Evolutionary conservation across 2,329 filamentous ascomycete species (phyloP), one percentile per base, ranked within the genome.

Genomic region (Sarocladium strictum): DNA sequence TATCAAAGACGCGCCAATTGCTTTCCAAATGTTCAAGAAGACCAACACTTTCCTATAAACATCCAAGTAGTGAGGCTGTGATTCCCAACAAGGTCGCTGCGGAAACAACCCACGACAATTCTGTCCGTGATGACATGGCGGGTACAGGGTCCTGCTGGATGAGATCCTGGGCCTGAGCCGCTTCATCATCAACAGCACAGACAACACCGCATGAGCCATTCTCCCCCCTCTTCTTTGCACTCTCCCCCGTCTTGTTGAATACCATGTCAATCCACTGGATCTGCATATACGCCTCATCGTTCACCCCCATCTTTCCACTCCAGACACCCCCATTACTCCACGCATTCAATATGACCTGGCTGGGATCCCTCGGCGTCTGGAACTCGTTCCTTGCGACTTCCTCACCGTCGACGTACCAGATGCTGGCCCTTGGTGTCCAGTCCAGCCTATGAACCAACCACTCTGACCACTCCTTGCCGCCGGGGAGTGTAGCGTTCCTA

Each of bases 231-330:
- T 56, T 49, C 11, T 35, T 50, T 10, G 32, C 43, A 47, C 59
- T 24, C 29, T 51, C 19, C 15, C 19, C 19, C 1, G 71, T 76
- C 14, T 62, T 64, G 58, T 80, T 80, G 61, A 78, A 85, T 21
- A 81, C 72, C 66, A 85, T 72, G 61, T 85, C 80, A 43, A 85
- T 76, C 81, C 81, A 85, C 68, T 83, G 77, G 17, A 86, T 73
- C 61, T 85, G 78, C 61, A 85, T 69, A 57, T 74, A 76, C 0
- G 81, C 81, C 43, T 72, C 71, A 11, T 68, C 70, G 3, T 72
- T 69, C 4, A 73, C 62, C 4, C 64, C 73, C 83, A 86, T 84
- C 53, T 80, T 77, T 11, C 81, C 81, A 43, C 76, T 77, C 81
- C 81, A 85, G 49, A 69, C 67, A 3, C 81, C 80, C 19, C 81